Percentiles rank a stretch among this genome's conserved stretches.
Conservation (phyloP, 2,329 filamentous ascomycete species). For the Aspergillus sp. region DNA sequence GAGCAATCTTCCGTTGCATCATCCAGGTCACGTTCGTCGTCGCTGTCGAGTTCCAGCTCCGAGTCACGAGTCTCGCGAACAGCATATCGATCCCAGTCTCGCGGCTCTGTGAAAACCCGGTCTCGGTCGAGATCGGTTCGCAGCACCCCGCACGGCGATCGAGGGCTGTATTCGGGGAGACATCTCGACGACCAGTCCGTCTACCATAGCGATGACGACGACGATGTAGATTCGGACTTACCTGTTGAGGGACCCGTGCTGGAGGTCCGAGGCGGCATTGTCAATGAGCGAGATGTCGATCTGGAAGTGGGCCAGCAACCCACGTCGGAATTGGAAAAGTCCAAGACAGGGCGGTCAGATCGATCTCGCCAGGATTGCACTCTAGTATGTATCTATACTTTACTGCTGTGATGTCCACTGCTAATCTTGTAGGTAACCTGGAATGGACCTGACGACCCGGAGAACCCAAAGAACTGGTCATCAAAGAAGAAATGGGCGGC, state of each 20-base stretch:
- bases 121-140: conserved; percentile 16
- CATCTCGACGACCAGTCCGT: conserved; percentile 34
- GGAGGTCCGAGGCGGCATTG: conserved; percentile 23
- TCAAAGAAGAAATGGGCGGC: conserved; percentile 56
- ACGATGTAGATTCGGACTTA: not conserved
- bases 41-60: conserved; percentile 15
- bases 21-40: conserved; percentile 13
- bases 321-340: conserved; percentile 20
- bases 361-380: conserved; percentile 20
- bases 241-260: conserved; percentile 14
- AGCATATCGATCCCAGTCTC: conserved; percentile 2
- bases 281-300: conserved; percentile 27
- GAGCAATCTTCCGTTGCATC: not conserved
- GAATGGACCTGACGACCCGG: conserved; percentile 52
- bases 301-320: conserved; percentile 17
- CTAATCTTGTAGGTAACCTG: conserved; percentile 40
- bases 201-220: conserved; percentile 25
- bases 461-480: conserved; percentile 55
- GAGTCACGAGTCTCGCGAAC: conserved; percentile 8
- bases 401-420: too few species aligned
- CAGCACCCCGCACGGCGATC: conserved; percentile 15
- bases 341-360: conserved; percentile 19
- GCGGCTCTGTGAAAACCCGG: conserved; percentile 5
- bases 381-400: conserved; percentile 17
- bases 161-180: conserved; percentile 26